phyloP scores from a whole-genome alignment of 169 alveolate genomes.

The Hepatocystis sp. region DNA sequence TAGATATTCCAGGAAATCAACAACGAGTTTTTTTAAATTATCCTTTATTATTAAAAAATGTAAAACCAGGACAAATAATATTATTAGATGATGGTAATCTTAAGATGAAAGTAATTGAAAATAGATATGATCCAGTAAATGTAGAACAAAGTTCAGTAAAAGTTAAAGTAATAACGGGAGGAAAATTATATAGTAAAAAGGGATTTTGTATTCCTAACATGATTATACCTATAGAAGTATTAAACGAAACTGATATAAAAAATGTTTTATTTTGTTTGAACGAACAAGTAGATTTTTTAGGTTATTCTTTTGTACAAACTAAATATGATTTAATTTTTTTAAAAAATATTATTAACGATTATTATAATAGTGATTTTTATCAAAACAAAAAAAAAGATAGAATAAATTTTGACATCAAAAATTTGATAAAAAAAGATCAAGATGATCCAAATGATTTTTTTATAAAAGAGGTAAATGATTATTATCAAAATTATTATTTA shows the following conservation, averaged over 20 bases:
- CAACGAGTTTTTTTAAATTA: slow-evolving; percentile 81
- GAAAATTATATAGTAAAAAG: slow-evolving; percentile 84
- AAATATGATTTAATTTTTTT: slow-evolving; percentile 81
- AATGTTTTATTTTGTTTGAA: slow-evolving; percentile 86
- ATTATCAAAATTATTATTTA: slow-evolving; percentile 60
- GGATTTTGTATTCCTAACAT: slow-evolving; percentile 89
- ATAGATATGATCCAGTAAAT: slow-evolving; percentile 8
- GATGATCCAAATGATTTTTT: slow-evolving; percentile 61
- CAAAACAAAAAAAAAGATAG: slow-evolving; percentile 77
- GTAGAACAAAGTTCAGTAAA: slow-evolving; percentile 69
- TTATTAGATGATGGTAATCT: slow-evolving; percentile 86
- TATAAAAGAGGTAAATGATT: slow-evolving; percentile 70
- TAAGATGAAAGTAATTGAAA: slow-evolving; percentile 77
- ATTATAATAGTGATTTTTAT: slow-evolving; percentile 79
- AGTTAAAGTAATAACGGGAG: slow-evolving; percentile 82
- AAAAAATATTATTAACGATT: slow-evolving; percentile 82
- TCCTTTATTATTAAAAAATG: slow-evolving; percentile 80
- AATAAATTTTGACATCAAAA: slow-evolving; percentile 57
- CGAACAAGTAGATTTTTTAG: slow-evolving; percentile 83
- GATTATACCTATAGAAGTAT: slow-evolving; percentile 83
- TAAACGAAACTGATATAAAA: slow-evolving; percentile 85
- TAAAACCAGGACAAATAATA: slow-evolving; percentile 81
- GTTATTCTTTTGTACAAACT: slow-evolving; percentile 85
- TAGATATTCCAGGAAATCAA: slow-evolving; percentile 77
- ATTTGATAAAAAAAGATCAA: slow-evolving; percentile 29